A percentile compares a stretch with the other conserved stretches of the same genome.
These are phyloP conservation scores for Akanthomyces lecanii DNA, from an alignment of 2,329 filamentous ascomycete genomes.

Conservation along the genomic window DNA sequence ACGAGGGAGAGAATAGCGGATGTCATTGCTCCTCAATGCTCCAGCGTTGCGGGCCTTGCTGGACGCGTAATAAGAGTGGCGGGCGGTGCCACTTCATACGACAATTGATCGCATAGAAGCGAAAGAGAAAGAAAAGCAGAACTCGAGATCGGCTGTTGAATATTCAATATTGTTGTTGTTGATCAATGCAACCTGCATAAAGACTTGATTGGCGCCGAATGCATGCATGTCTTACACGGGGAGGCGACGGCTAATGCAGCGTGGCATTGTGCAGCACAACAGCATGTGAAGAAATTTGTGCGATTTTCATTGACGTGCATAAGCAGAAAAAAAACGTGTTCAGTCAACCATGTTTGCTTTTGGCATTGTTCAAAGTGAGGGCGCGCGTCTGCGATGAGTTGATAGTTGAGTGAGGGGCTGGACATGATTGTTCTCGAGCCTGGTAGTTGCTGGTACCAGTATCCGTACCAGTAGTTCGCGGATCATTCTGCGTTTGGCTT, in stretches of 20 bases:
- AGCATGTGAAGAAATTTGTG: neutral
- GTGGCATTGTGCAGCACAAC: conserved; percentile 1
- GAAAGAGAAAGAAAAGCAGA: neutral
- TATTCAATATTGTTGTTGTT: neutral
- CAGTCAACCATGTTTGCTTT: neutral
- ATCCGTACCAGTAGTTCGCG: no score
- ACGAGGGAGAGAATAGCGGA: neutral
- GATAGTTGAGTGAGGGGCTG: neutral
- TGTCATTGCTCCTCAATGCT: neutral
- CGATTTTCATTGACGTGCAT: neutral
- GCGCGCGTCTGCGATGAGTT: neutral
- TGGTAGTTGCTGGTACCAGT: neutral
- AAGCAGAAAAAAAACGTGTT: neutral
- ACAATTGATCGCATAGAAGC: neutral
- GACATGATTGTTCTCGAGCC: neutral
- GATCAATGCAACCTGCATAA: neutral
- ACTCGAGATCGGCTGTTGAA: neutral
- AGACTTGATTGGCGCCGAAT: neutral
- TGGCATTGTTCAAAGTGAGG: neutral
- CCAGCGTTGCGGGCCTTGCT: neutral
- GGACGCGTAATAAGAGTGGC: neutral
- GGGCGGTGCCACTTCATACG: neutral
- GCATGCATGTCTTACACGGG: conserved; percentile 13
- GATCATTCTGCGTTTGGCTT: no score
- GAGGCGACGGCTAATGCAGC: neutral